Conservation (phyloP, 345 rosid species). For the Dipteronia dyeriana region DNA sequence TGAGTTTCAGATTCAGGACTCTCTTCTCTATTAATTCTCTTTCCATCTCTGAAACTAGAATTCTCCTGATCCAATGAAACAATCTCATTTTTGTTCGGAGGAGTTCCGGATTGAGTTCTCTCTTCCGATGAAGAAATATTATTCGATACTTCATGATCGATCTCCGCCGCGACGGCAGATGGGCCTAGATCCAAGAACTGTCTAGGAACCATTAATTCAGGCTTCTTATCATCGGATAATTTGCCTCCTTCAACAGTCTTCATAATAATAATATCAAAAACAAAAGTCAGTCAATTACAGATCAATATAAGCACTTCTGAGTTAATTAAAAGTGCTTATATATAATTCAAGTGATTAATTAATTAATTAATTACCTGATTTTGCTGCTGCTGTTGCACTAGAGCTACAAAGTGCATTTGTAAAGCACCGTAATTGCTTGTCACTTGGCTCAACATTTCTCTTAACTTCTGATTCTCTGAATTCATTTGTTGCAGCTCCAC, state of each 20-base stretch:
- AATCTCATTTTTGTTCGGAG: constrained; percentile 35
- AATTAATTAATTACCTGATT: constrained; percentile 36
- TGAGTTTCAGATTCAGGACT: constrained; percentile 70
- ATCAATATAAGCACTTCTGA: no score
- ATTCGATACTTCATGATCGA: constrained; percentile 41
- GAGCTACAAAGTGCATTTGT: constrained; percentile 62
- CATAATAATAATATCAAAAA: neutral
- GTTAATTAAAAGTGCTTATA: neutral
- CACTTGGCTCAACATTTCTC: constrained; percentile 78
- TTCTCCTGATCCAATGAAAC: constrained; percentile 36
- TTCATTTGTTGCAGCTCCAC: constrained; percentile 68
- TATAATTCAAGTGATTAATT: neutral
- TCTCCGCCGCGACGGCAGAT: constrained; percentile 29
- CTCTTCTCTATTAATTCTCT: constrained; percentile 58
- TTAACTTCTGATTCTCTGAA: constrained; percentile 68
- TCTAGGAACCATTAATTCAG: constrained; percentile 47
- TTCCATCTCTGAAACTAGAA: constrained; percentile 37
- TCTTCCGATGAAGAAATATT: constrained; percentile 68
- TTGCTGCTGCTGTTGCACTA: constrained; percentile 55
- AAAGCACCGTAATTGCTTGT: constrained; percentile 61
- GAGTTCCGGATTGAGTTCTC: constrained; percentile 63
- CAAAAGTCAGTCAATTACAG: no score
- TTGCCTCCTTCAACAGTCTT: constrained; percentile 44
- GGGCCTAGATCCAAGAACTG: constrained; percentile 71
- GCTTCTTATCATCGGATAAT: constrained; percentile 39